Evolutionary conservation across 2,329 filamentous ascomycete species (phyloP), one percentile per base, ranked within the genome.

Genomic region (Pseudonectria buxi): DNA sequence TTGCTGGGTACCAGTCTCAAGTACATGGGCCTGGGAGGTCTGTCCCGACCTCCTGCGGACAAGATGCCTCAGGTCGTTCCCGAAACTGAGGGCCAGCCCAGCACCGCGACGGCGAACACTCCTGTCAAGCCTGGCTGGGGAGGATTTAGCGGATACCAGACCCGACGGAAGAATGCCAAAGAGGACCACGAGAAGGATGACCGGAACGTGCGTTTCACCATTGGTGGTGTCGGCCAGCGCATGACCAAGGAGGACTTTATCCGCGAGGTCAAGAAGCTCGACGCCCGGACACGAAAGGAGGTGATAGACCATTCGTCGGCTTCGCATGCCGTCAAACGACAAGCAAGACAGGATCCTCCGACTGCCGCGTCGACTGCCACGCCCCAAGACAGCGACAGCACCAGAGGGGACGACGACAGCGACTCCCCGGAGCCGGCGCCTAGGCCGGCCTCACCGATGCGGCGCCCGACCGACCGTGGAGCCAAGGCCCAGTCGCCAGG

Each of bases 211-310:
- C 76, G 85, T 11, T 90, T 89, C 59, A 88, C 81, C 1, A 83
- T 90, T 44, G 77, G 74, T 29, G 78, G 80, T 24, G 75, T 79
- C n/a, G 83, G 83, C 6, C 70, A 72, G 42, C 76, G 85, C 31
- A 82, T 92, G 76, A 88, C 74, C 43, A 89, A 89, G 61, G 77
- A 81, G 4, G 83, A 88, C 52, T 90, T 92, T 54, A 78, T 92
- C 41, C 68, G 72, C 30, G 78, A 86, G 54, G 80, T 92, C 53
- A 76, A 79, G 45, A 75, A 78, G 44, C 69, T 90, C 40, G 83
- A 90, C 54, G 74, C 76, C 15, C 76, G 76, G 51, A 76, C 79
- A 11, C 71, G 72, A 6, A 65, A 63, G 25, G 69, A 76, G 40
- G 67, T 76, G 3, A 62, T 77, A 4, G 68, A 74, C 26, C 63